Evolutionary conservation across 208 protist species (phyloP).

Genomic region (Kentomonas sorsogonicus): DNA sequence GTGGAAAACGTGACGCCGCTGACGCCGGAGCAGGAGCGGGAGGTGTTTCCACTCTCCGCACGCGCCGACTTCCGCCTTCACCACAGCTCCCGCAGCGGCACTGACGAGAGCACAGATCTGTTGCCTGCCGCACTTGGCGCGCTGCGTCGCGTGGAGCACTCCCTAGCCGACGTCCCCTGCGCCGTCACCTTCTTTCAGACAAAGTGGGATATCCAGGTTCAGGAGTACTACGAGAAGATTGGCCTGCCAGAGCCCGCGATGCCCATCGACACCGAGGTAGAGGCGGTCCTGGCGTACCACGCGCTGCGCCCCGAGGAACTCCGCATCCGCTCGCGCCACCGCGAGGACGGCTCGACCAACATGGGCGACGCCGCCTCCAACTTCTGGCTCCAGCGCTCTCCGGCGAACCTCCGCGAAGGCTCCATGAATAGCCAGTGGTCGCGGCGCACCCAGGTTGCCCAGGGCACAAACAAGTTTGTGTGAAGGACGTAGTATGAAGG

Average conservation of each 20-base stretch:
- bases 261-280: slow-evolving; percentile 68
- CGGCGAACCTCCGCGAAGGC: slow-evolving; percentile 54
- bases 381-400: slow-evolving; percentile 60
- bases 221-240: slow-evolving; percentile 85
- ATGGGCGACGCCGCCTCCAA: slow-evolving; percentile 76
- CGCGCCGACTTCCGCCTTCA: slow-evolving; percentile 73
- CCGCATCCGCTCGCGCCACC: slow-evolving; percentile 81
- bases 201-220: slow-evolving; percentile 91
- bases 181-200: slow-evolving; percentile 86
- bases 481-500: too few species aligned
- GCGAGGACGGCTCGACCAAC: slow-evolving; percentile 79
- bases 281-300: slow-evolving; percentile 80
- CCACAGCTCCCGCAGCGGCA: slow-evolving; percentile 4
- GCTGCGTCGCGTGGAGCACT: slow-evolving; percentile 47
- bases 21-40: slow-evolving; percentile 28
- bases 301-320: slow-evolving; percentile 40
- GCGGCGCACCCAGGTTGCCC: slow-evolving; percentile 46
- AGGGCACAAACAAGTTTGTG: too few species aligned
- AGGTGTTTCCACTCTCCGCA: slow-evolving; percentile 33
- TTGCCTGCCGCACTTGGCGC: slow-evolving; percentile 15
- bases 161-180: slow-evolving; percentile 43
- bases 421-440: slow-evolving; percentile 79
- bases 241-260: slow-evolving; percentile 68
- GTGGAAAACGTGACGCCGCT: slow-evolving; percentile 29
- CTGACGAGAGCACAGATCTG: slow-evolving; percentile 2